Evolutionary conservation across 805 yeast species (phyloP).

Genomic region (Starmerella bombi): DNA sequence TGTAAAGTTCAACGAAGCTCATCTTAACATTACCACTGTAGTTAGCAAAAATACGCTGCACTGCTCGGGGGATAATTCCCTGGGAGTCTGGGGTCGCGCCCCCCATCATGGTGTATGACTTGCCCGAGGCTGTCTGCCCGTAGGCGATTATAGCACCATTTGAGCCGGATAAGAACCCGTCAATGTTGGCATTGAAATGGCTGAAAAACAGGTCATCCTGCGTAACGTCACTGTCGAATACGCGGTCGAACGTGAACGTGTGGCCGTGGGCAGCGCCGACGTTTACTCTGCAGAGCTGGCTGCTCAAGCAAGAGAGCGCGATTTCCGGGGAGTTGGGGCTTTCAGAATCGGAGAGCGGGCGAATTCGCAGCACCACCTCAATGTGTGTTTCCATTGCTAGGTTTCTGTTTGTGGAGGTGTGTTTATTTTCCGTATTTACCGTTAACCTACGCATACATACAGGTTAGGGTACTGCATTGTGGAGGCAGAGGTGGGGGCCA

Average conservation of each 20-base stretch:
- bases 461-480: too few relatives aligned
- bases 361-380: too few relatives aligned
- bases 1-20: slow-evolving; percentile 65
- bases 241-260: slow-evolving; percentile 48
- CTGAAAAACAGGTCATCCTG: slow-evolving; percentile 51
- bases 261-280: background rate
- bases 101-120: slow-evolving; percentile 67
- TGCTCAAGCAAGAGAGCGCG: background rate
- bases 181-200: slow-evolving; percentile 47
- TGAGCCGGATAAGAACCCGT: slow-evolving; percentile 56
- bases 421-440: too few relatives aligned
- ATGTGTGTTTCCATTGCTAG: too few relatives aligned
- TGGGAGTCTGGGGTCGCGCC: slow-evolving; percentile 30
- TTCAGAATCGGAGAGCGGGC: too few relatives aligned
- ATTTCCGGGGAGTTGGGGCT: too few relatives aligned
- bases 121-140: slow-evolving; percentile 72
- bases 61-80: slow-evolving; percentile 59
- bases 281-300: background rate
- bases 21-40: slow-evolving; percentile 36
- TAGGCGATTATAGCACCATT: slow-evolving; percentile 65
- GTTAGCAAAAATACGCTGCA: slow-evolving; percentile 42
- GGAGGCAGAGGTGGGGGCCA: too few relatives aligned
- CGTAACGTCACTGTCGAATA: slow-evolving; percentile 38
- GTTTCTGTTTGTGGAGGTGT: too few relatives aligned
- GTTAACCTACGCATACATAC: too few relatives aligned